phyloP scores from a whole-genome alignment of 2,329 filamentous ascomycete species.

The Neofusicoccum sp. region DNA sequence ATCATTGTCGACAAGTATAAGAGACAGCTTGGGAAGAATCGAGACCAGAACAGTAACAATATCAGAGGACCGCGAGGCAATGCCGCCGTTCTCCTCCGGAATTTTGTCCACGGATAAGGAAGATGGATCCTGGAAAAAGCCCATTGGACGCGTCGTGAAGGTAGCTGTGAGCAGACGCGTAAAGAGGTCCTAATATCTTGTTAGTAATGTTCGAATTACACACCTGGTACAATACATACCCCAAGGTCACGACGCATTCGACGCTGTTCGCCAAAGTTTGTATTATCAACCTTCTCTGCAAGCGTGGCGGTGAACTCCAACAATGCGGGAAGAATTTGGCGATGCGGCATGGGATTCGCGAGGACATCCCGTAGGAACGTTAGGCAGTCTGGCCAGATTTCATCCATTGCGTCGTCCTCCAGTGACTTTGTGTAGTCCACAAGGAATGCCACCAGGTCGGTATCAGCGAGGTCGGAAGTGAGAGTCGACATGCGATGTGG shows the following conservation, averaged over 20 bases:
- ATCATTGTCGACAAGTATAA: slow-evolving; percentile 83
- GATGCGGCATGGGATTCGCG: slow-evolving; percentile 90
- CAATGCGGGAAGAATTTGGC: slow-evolving; percentile 83
- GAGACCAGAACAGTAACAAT: slow-evolving; percentile 77
- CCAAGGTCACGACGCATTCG: slow-evolving; percentile 90
- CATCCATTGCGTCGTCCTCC: slow-evolving; percentile 96
- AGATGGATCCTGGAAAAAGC: slow-evolving; percentile 60
- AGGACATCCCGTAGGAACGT: slow-evolving; percentile 87
- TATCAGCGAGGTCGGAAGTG: slow-evolving; percentile 80
- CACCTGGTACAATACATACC: slow-evolving; percentile 55
- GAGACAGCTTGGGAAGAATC: slow-evolving; percentile 78
- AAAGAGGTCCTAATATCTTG: slow-evolving; percentile 72
- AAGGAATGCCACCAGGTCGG: slow-evolving; percentile 83
- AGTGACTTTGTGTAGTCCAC: slow-evolving; percentile 87
- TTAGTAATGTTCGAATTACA: slow-evolving; percentile 26
- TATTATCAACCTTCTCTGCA: slow-evolving; percentile 96
- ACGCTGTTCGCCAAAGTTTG: slow-evolving; percentile 91
- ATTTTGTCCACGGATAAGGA: slow-evolving; percentile 37
- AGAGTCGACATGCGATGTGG: slow-evolving; percentile 81
- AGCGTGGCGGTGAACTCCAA: slow-evolving; percentile 88
- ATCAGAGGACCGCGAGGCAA: slow-evolving; percentile 50
- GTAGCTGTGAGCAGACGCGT: slow-evolving; percentile 86
- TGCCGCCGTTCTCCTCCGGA: slow-evolving; percentile 35
- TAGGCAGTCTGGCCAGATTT: slow-evolving; percentile 96
- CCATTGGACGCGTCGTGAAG: slow-evolving; percentile 84